A percentile compares a stretch with the other conserved stretches of the same genome.
phyloP scores from a whole-genome alignment of 2,329 filamentous ascomycete species.

The Hypoxylon sp. region DNA sequence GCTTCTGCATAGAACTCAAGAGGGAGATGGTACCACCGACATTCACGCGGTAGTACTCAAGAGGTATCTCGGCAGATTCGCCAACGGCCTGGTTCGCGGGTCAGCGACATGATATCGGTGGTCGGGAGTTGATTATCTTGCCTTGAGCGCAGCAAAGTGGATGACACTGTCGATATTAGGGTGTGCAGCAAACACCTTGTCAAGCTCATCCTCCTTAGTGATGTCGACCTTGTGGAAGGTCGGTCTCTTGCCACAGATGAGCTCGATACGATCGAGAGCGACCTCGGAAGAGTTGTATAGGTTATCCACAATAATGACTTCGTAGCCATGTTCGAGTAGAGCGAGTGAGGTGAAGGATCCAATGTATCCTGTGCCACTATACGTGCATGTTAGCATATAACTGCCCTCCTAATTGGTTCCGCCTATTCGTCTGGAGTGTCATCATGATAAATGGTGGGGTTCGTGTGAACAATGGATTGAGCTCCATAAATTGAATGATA shows the following conservation, averaged over 20 bases:
- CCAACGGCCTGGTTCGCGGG: conserved; percentile 81
- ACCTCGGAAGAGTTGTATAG: conserved; percentile 97
- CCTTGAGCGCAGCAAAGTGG: conserved; percentile 98
- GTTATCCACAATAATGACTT: conserved; percentile 96
- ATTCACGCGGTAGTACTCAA: conserved; percentile 98
- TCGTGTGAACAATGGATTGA: not conserved
- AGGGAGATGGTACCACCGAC: conserved; percentile 92
- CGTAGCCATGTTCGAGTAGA: conserved; percentile 93
- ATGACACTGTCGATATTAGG: conserved; percentile 98
- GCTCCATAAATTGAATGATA: not conserved
- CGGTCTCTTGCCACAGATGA: conserved; percentile 90
- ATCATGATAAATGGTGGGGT: conserved; percentile 3
- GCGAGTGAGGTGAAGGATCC: conserved; percentile 96
- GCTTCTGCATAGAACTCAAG: conserved; percentile 86
- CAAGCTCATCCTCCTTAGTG: conserved; percentile 85
- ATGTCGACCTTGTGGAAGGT: conserved; percentile 89
- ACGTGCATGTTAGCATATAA: conserved; percentile 43
- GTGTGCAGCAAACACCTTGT: conserved; percentile 89
- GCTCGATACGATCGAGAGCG: conserved; percentile 93
- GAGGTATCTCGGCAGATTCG: conserved; percentile 91
- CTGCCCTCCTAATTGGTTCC: not conserved
- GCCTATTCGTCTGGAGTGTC: not conserved
- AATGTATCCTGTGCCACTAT: conserved; percentile 97
- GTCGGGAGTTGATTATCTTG: conserved; percentile 56
- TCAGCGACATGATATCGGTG: conserved; percentile 36